A percentile compares a stretch with the other conserved stretches of the same genome.
Conservation (phyloP, 2,329 filamentous ascomycete genomes). For the Incumbomyces delicatus region DNA sequence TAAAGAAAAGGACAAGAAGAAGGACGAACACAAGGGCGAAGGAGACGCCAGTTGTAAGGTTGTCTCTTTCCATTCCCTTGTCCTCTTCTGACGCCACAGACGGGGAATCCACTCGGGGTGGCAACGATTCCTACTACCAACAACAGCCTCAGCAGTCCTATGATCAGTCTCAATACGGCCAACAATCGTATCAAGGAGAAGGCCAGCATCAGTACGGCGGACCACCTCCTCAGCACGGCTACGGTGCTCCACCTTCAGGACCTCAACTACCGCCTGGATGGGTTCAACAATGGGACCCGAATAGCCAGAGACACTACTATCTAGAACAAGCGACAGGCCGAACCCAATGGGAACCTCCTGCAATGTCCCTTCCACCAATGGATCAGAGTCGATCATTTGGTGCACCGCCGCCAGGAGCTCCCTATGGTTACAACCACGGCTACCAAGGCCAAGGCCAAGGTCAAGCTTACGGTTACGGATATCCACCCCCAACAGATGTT, state of each 20-base stretch:
- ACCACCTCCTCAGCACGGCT: not conserved
- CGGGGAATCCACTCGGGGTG: slow-evolving; percentile 1
- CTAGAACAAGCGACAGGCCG: slow-evolving; percentile 40
- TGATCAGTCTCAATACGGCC: not conserved
- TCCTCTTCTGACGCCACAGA: not conserved
- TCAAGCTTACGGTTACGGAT: slow-evolving; percentile 4
- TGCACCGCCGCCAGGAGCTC: slow-evolving; percentile 7
- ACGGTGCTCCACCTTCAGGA: slow-evolving; percentile 6
- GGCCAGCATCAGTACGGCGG: slow-evolving; percentile 1
- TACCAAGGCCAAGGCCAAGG: slow-evolving; percentile 11
- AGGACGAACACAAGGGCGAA: not conserved
- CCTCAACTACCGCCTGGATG: slow-evolving; percentile 35
- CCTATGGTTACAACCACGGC: not conserved
- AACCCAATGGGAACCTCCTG: slow-evolving; percentile 39
- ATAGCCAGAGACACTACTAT: slow-evolving; percentile 39
- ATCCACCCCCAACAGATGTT: slow-evolving; percentile 6
- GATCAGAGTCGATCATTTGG: slow-evolving; percentile 5
- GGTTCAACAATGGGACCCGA: slow-evolving; percentile 37
- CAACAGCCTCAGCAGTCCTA: slow-evolving; percentile 1
- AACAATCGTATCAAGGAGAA: not conserved
- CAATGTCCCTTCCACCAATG: slow-evolving; percentile 5
- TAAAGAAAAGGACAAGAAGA: slow-evolving; percentile 11
- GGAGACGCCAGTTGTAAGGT: not conserved
- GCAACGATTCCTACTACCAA: not conserved
- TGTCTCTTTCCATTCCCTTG: not conserved